These are phyloP conservation scores for Protomyces macrosporus DNA, from an alignment of 1,139 yeast genomes.

Conservation along the genomic window DNA sequence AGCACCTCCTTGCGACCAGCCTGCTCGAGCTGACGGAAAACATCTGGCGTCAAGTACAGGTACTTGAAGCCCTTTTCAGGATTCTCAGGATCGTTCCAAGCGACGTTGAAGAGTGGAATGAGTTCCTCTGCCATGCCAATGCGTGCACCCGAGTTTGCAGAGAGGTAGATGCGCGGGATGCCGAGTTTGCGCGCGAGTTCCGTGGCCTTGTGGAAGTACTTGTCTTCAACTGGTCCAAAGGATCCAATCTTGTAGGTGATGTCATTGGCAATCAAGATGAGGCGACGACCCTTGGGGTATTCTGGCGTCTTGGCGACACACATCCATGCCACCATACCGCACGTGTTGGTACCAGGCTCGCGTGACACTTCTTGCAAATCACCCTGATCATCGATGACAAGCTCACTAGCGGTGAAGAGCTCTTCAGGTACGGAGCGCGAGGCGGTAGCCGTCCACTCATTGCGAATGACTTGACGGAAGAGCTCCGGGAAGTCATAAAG, in stretches of 20 bases:
- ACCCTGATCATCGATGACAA: slow-evolving; percentile 64
- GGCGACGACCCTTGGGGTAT: slow-evolving; percentile 92
- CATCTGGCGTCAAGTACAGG: slow-evolving; percentile 72
- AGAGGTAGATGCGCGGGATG: slow-evolving; percentile 86
- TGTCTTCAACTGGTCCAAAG: slow-evolving; percentile 96
- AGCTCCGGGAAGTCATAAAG: slow-evolving; percentile 98
- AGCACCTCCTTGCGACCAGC: slow-evolving; percentile 57
- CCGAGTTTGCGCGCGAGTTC: slow-evolving; percentile 86
- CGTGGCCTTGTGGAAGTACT: slow-evolving; percentile 84
- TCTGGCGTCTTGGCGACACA: slow-evolving; percentile 90
- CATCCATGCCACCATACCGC: slow-evolving; percentile 98
- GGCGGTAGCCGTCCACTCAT: slow-evolving; percentile 67
- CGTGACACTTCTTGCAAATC: slow-evolving; percentile 84
- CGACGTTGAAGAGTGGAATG: slow-evolving; percentile 80
- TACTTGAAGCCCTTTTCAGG: slow-evolving; percentile 87
- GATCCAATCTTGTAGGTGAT: slow-evolving; percentile 97
- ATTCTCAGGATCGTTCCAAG: slow-evolving; percentile 74
- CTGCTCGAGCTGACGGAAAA: slow-evolving; percentile 54
- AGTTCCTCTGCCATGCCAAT: slow-evolving; percentile 96
- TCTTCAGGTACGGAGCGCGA: slow-evolving; percentile 61
- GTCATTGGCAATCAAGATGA: slow-evolving; percentile 89
- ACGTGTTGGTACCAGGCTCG: slow-evolving; percentile 90
- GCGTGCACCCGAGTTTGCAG: slow-evolving; percentile 99
- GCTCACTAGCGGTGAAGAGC: slow-evolving; percentile 69
- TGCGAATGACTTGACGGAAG: slow-evolving; percentile 84